phyloP scores from a whole-genome alignment of 208 protist genomes.

The Plasmodiophora brassicae region DNA sequence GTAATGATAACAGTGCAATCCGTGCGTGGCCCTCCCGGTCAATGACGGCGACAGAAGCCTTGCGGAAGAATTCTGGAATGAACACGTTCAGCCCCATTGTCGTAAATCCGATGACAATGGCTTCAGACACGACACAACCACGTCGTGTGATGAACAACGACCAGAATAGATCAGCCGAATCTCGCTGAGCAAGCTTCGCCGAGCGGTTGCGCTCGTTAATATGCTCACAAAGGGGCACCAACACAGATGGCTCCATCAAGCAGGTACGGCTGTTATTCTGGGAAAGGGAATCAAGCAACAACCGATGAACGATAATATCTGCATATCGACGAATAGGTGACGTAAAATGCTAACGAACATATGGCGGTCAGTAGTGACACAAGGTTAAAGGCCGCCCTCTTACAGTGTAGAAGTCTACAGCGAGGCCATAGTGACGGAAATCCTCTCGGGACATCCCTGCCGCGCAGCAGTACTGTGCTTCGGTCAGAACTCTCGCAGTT shows the following conservation, averaged over 20 bases:
- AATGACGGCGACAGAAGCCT: background rate
- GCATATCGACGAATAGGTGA: conserved; percentile 82
- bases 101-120: background rate
- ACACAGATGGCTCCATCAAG: too few relatives aligned
- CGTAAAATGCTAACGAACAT: conserved; percentile 88
- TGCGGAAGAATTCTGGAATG: background rate
- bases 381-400: too few relatives aligned
- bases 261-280: too few relatives aligned
- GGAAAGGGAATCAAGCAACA: conserved; percentile 69
- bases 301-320: conserved; percentile 79
- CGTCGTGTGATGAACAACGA: background rate
- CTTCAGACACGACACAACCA: background rate
- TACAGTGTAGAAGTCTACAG: conserved; percentile 75
- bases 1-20: background rate
- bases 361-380: too few relatives aligned
- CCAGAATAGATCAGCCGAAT: background rate
- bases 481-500: conserved; percentile 65
- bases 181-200: background rate
- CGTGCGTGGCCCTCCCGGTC: background rate
- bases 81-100: background rate
- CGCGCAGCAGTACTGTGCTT: conserved; percentile 37
- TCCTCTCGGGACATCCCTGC: conserved; percentile 35
- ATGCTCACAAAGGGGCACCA: background rate
- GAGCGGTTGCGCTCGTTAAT: conserved; percentile 24
- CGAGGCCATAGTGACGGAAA: conserved; percentile 77